phyloP scores from a whole-genome alignment of 108 stramenopile genomes.

The Cyclostephanos invisitatus region DNA sequence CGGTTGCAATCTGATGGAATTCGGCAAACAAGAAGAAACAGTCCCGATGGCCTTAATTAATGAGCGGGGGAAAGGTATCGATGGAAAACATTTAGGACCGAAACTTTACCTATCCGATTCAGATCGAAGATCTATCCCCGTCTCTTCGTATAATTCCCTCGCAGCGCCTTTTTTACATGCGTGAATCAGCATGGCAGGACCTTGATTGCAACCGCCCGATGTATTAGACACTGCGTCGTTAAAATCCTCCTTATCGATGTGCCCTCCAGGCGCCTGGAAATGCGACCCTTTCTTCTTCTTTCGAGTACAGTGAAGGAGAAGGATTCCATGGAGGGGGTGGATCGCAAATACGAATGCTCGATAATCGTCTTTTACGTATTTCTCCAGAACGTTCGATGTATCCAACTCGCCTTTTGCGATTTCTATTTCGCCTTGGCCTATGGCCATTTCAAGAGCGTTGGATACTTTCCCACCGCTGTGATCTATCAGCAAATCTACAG shows the following conservation, averaged over 20 bases:
- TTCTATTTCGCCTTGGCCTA: slow-evolving; percentile 29
- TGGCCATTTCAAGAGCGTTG: slow-evolving; percentile 61
- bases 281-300: slow-evolving; percentile 77
- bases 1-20: slow-evolving; percentile 5
- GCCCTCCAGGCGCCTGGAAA: slow-evolving; percentile 83
- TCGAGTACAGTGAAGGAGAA: slow-evolving; percentile 77
- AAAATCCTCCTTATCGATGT: slow-evolving; percentile 76
- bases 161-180: slow-evolving; percentile 72
- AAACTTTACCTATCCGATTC: slow-evolving; percentile 47
- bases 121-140: slow-evolving; percentile 68
- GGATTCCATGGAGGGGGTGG: slow-evolving; percentile 61
- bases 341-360: slow-evolving; percentile 69
- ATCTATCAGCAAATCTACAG: slow-evolving; percentile 47
- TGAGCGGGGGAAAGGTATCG: not conserved
- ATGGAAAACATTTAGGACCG: not conserved
- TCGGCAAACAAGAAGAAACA: not conserved
- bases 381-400: not conserved
- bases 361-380: slow-evolving; percentile 52
- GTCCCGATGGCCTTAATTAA: not conserved
- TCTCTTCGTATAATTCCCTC: slow-evolving; percentile 84
- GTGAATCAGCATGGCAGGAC: slow-evolving; percentile 36
- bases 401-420: slow-evolving; percentile 6
- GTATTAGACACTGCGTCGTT: slow-evolving; percentile 33
- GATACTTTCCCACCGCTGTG: slow-evolving; percentile 81
- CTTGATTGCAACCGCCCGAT: not conserved